A percentile compares a stretch with the other conserved stretches of the same genome.
Conservation (phyloP, 768 basidiomycete species). For the Boletus speciosus region DNA sequence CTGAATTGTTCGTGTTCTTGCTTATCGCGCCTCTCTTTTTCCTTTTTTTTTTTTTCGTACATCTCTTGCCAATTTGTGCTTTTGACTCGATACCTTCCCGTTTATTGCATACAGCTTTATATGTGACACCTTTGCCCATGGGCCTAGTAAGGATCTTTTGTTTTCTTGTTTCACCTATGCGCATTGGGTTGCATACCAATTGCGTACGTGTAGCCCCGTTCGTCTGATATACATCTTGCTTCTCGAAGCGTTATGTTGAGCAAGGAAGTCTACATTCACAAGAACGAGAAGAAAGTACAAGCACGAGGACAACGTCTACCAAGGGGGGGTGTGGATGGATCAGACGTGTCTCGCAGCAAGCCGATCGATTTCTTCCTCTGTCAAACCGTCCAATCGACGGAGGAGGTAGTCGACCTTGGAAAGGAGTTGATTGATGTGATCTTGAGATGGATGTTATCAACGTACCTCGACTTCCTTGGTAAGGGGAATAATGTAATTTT, state of each 20-base stretch:
- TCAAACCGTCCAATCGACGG: conserved; percentile 79
- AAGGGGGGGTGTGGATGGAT: neutral
- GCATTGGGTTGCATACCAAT: conserved; percentile 21
- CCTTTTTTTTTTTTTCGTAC: neutral
- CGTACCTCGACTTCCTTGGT: conserved; percentile 98
- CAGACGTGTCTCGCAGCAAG: conserved; percentile 35
- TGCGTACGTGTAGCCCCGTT: conserved; percentile 24
- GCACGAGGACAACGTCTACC: conserved; percentile 2
- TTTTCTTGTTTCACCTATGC: conserved; percentile 23
- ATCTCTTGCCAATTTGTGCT: conserved; percentile 5
- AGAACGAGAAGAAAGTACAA: conserved; percentile 1
- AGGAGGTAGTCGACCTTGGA: conserved; percentile 92
- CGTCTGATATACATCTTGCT: conserved; percentile 19
- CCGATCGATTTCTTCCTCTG: conserved; percentile 73
- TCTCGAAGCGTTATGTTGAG: conserved; percentile 1
- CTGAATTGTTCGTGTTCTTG: conserved; percentile 19
- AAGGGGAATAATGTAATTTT: conserved; percentile 93
- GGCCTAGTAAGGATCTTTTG: conserved; percentile 14
- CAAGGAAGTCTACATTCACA: conserved; percentile 5
- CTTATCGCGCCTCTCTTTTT: conserved; percentile 13
- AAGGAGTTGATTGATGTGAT: conserved; percentile 1
- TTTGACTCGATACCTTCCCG: conserved; percentile 2
- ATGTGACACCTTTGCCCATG: conserved; percentile 20
- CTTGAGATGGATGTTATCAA: conserved; percentile 7
- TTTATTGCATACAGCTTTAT: conserved; percentile 10